phyloP scores from a whole-genome alignment of 371 early-diverging fungal species.

The Parasitella parasitica region DNA sequence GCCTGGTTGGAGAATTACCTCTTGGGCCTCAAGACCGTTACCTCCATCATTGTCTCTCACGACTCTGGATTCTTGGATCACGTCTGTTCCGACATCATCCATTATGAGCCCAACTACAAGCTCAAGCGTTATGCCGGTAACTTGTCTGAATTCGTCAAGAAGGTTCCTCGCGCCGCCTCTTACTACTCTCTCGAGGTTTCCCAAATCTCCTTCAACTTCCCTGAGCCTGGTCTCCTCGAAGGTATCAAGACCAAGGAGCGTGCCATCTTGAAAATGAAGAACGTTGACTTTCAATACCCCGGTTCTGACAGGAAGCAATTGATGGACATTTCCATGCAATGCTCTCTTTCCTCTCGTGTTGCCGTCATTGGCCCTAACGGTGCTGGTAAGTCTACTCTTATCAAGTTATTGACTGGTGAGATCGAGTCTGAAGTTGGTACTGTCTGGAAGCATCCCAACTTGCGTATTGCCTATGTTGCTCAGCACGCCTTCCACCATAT shows the following conservation, averaged over 20 bases:
- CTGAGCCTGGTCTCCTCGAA: slow-evolving; percentile 72
- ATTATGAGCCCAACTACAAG: slow-evolving; percentile 73
- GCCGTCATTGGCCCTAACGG: slow-evolving; percentile 78
- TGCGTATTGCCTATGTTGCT: slow-evolving; percentile 86
- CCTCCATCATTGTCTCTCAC: slow-evolving; percentile 87
- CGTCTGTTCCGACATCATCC: slow-evolving; percentile 81
- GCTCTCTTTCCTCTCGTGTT: slow-evolving; percentile 68
- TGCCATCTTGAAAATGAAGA: slow-evolving; percentile 66
- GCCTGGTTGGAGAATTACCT: slow-evolving; percentile 85
- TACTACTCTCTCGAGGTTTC: slow-evolving; percentile 69
- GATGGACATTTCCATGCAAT: slow-evolving; percentile 59
- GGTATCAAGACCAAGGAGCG: slow-evolving; percentile 76
- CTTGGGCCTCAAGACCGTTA: slow-evolving; percentile 66
- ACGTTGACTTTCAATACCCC: slow-evolving; percentile 69
- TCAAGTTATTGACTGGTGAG: slow-evolving; percentile 86
- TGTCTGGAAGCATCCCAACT: slow-evolving; percentile 78
- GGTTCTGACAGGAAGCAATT: slow-evolving; percentile 55
- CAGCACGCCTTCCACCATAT: slow-evolving; percentile 90
- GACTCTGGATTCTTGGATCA: slow-evolving; percentile 88
- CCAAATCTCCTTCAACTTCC: slow-evolving; percentile 61
- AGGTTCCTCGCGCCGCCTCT: slow-evolving; percentile 74
- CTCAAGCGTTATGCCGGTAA: slow-evolving; percentile 83
- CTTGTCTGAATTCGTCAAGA: slow-evolving; percentile 81
- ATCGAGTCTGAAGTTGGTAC: slow-evolving; percentile 63
- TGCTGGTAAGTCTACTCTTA: slow-evolving; percentile 77